These are phyloP conservation scores for Ceratocystis eucalypticola DNA, from an alignment of 2,329 filamentous ascomycete species.

Conservation along the genomic window DNA sequence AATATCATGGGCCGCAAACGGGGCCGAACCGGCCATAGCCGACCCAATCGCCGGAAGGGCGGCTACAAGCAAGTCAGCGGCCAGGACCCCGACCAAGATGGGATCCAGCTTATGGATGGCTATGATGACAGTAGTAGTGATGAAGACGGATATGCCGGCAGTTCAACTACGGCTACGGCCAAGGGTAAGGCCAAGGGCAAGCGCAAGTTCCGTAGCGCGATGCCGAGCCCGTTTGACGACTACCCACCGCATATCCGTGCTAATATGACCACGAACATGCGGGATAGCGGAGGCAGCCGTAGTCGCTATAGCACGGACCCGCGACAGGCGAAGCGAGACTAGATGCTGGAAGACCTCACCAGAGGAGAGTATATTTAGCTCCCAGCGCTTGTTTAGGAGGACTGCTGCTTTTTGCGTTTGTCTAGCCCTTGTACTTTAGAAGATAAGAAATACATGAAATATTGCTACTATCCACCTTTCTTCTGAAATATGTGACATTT, in stretches of 20 bases:
- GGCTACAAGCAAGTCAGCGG: conserved; percentile 21
- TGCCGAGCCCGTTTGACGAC: conserved; percentile 18
- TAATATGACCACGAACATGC: conserved; percentile 22
- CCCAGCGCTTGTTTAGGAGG: too few relatives aligned
- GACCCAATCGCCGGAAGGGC: conserved; percentile 30
- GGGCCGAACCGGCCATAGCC: conserved; percentile 24
- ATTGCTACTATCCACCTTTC: too few relatives aligned
- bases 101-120: conserved; percentile 10
- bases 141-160: conserved; percentile 3
- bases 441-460: too few relatives aligned
- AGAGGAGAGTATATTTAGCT: not conserved
- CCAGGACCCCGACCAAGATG: not conserved
- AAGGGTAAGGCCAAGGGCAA: conserved; percentile 17
- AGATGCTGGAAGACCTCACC: not conserved
- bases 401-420: too few relatives aligned
- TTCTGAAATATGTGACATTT: too few relatives aligned
- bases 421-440: too few relatives aligned
- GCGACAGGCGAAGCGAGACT: not conserved
- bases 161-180: not conserved
- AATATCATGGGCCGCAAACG: conserved; percentile 37
- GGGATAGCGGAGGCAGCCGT: not conserved
- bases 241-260: conserved; percentile 15
- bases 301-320: not conserved
- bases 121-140: conserved; percentile 13
- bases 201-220: not conserved